Base-by-base conservation (phyloP, 202 grass and related monocot species). In the Brachypodium distachyon region DNA sequence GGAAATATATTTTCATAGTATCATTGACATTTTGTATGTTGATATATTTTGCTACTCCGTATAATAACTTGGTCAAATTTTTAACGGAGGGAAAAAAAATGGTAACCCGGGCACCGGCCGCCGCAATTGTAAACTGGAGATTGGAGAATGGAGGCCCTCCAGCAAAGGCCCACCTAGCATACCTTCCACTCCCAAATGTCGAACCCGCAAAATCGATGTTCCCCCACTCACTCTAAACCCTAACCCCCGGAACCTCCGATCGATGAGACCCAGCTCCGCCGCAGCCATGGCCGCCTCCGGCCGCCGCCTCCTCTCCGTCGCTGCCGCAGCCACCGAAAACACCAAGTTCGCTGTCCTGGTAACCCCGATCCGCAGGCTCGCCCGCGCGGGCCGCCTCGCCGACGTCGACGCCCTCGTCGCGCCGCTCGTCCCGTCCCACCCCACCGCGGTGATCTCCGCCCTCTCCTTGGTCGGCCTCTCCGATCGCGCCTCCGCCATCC, bases 381-480 rank as follows among this genome's bases (percentile, higher is more conserved):
- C 72, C 9, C 88, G 86, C n/a, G 77, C 57, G 10, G 88, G 94
- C 18, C 72, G 81, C 36, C 65, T 80, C 11, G 31, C 41, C 32
- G 85, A 85, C 73, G 90, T 97, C 78, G 87, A 91, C 51, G 74
- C 76, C 52, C 46, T 82, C 38, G 77, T 97, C 44, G 84, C 78
- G 48, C 89, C 91, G 65, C 72, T 85, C 67, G 13, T 90, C 43
- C 32, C 54, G 8, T 57, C 86, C 41, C 78, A 84, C 46, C 17
- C 81, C 43, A 51, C 72, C 64, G 71, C 75, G 14, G 49, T 84
- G 41, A 22, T 91, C 42, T 81, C 78, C 56, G 61, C 85, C 9
- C 89, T 89, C 60, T 91, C 91, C 55, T 23, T 63, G 17, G 48
- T 90, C 3, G 94, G 94, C 27, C 90, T 93, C 81, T 23, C 86